A percentile compares a stretch with the other conserved stretches of the same genome.
Evolutionary conservation across 2,329 filamentous ascomycete genomes (phyloP).

Genomic region (Rachicladosporium sp.): DNA sequence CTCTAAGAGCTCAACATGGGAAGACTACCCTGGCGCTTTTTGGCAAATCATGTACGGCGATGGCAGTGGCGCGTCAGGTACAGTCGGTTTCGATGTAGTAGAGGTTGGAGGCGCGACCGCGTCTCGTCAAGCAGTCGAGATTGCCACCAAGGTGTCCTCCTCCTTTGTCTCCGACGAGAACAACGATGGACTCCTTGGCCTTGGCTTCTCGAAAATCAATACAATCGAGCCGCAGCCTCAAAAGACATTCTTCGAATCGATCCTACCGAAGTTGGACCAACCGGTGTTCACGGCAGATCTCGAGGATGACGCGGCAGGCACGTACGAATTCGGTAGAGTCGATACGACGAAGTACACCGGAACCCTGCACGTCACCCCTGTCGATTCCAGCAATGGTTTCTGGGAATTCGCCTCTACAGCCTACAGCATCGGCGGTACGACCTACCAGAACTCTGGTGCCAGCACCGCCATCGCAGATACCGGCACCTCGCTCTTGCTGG

Average conservation of each 20-base stretch:
- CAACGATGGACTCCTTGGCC: constrained; percentile 57
- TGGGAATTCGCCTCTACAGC: constrained; percentile 52
- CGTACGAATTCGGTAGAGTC: constrained; percentile 64
- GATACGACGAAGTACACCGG: constrained; percentile 52
- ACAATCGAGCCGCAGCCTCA: constrained; percentile 50
- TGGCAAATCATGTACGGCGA: constrained; percentile 62
- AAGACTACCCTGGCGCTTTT: constrained; percentile 35
- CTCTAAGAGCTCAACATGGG: constrained; percentile 39
- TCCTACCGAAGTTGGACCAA: constrained; percentile 46
- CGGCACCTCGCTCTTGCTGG: constrained; percentile 52
- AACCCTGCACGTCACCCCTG: constrained; percentile 46
- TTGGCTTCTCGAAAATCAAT: constrained; percentile 55
- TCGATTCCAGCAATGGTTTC: constrained; percentile 52
- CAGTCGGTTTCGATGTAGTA: constrained; percentile 57
- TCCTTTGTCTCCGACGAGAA: constrained; percentile 48
- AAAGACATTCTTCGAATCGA: constrained; percentile 64
- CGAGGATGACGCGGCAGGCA: constrained; percentile 40
- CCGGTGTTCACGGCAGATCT: constrained; percentile 63
- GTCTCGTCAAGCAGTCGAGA: constrained; percentile 51
- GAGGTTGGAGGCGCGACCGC: constrained; percentile 54
- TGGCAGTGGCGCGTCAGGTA: constrained; percentile 48
- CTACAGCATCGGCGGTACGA: constrained; percentile 45
- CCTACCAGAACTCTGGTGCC: constrained; percentile 40
- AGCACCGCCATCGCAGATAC: constrained; percentile 36
- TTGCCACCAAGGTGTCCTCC: constrained; percentile 47